phyloP scores from a whole-genome alignment of 495 filamentous ascomycete species.

The Podospora comata region DNA sequence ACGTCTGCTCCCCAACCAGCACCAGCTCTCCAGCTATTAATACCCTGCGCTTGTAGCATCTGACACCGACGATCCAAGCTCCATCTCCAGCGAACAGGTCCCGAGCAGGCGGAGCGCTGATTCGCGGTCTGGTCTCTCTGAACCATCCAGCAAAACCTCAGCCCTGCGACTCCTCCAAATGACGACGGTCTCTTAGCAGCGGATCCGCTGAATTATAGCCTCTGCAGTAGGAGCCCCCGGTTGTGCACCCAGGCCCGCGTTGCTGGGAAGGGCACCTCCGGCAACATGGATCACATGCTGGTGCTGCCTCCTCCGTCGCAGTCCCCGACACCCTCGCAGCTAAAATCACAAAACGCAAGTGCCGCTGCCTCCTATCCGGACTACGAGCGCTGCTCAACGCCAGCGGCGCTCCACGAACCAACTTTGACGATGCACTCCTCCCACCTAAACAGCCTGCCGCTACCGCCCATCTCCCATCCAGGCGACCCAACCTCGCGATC shows the following conservation, averaged over 20 bases:
- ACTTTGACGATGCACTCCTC: constrained; percentile 8
- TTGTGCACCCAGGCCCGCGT: background rate
- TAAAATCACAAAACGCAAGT: constrained; percentile 24
- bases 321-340: constrained; percentile 6
- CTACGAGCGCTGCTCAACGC: background rate
- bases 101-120: no score
- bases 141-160: background rate
- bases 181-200: constrained; percentile 19
- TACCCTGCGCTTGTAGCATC: background rate
- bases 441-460: constrained; percentile 9
- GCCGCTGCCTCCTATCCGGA: background rate
- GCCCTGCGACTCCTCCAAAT: constrained; percentile 19
- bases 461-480: constrained; percentile 21
- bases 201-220: constrained; percentile 17
- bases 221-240: background rate
- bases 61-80: background rate
- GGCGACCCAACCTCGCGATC: constrained; percentile 39
- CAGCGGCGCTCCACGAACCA: background rate
- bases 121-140: no score
- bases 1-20: no score
- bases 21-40: no score
- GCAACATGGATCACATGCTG: constrained; percentile 41
- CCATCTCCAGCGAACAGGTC: no score
- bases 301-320: constrained; percentile 31
- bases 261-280: constrained; percentile 12